A percentile compares a stretch with the other conserved stretches of the same genome.
These are phyloP conservation scores for Nicotiana rustica DNA, from an alignment of 305 asterid genomes.

Conservation along the genomic window DNA sequence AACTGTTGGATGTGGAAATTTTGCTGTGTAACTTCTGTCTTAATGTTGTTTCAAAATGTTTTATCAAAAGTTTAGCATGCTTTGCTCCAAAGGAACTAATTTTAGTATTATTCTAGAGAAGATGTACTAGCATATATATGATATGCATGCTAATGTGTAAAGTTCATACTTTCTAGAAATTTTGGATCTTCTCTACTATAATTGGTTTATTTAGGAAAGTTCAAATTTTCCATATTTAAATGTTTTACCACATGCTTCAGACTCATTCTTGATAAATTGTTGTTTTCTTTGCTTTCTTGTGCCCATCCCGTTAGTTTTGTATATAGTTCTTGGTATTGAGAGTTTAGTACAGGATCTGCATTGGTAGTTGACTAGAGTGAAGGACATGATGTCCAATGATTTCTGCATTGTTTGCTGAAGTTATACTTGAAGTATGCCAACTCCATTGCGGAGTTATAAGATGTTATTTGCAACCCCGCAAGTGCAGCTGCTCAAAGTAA, in stretches of 20 bases:
- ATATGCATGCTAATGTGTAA: conserved; percentile 29
- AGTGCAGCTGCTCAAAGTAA: conserved; percentile 26
- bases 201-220: background rate
- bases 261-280: conserved; percentile 2
- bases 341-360: conserved; percentile 4
- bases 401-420: background rate
- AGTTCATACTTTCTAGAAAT: background rate
- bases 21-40: conserved; percentile 15
- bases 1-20: conserved; percentile 30
- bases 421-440: background rate
- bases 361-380: conserved; percentile 12
- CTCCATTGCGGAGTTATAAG: conserved; percentile 11
- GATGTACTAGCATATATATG: conserved; percentile 22
- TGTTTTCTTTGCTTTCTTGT: conserved; percentile 14
- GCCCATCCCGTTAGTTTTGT: background rate
- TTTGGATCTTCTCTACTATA: conserved; percentile 4
- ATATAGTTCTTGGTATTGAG: background rate
- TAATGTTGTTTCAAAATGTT: background rate
- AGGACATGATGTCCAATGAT: conserved; percentile 1
- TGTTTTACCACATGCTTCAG: background rate
- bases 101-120: background rate
- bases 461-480: background rate
- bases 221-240: background rate
- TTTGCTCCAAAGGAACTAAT: background rate
- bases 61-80: conserved; percentile 27